Evolutionary conservation across 2,329 filamentous ascomycete species (phyloP), one percentile per base, ranked within the genome.

Genomic region (Orbilia quercus): DNA sequence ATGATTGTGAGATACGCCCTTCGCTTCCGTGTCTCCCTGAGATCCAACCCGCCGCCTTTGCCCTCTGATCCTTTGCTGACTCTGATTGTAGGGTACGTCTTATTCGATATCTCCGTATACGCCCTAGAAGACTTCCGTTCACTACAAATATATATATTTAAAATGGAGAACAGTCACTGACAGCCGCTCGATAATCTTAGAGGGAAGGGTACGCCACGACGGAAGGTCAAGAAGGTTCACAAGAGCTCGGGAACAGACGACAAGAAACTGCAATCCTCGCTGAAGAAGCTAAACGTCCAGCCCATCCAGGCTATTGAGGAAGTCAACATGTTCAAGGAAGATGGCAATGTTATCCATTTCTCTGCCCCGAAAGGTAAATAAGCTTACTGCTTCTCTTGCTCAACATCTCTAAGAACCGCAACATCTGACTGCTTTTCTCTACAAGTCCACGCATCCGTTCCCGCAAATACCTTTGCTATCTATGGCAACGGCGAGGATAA

Each of bases 251-350:
- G 90, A 82, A 92, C 91, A 83, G 95, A 99, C 82, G 95, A 99
- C 90, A 98, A 97, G 91, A 99, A 99, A 89, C 91, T 99, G 77
- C 95, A 99, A 86, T 88, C 90, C 75, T 86, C 92, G 76, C 88
- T 99, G 78, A 99, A 99, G 91, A 99, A 99, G 90, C 89, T 99
- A 83, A 98, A 98, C 85, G 94, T 96, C 73, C 95, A 99, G 88
- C 95, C 95, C 80, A 98, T 99, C 84, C 93, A 96, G 86, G 92
- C 91, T 78, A 99, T 99, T 80, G 95, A 99, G 89, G 95, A 99
- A 87, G 95, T 99, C 83, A 99, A 99, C 90, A 99, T 99, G 95
- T 99, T 99, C 90, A 99, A 99, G 91, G 90, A 91, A 82, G 95
- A 99, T 82, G 95, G 95, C 83, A 99, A 99, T 84, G 95, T 99